These are phyloP conservation scores for Leccinum subtestaceum DNA, from an alignment of 768 basidiomycete species.

Conservation along the genomic window DNA sequence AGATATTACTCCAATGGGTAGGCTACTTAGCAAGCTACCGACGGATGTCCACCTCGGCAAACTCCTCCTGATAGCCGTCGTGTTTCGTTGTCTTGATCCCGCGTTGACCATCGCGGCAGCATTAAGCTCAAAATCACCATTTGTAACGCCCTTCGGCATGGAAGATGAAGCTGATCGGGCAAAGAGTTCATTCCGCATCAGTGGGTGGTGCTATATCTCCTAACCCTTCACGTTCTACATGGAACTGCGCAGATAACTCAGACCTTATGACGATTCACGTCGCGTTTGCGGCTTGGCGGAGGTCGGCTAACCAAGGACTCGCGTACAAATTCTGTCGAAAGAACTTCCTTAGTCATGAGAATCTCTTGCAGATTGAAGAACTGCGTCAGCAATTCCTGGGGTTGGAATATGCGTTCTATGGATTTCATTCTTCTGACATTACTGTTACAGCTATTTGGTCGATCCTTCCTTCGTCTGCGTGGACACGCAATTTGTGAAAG, in stretches of 20 bases:
- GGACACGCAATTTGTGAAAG: slow-evolving; percentile 59
- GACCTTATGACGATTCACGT: slow-evolving; percentile 94
- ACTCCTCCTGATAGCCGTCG: slow-evolving; percentile 78
- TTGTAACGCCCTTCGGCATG: slow-evolving; percentile 82
- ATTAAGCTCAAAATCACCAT: slow-evolving; percentile 90
- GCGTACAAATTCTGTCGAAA: slow-evolving; percentile 75
- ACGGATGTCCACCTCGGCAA: slow-evolving; percentile 96
- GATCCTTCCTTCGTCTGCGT: slow-evolving; percentile 84
- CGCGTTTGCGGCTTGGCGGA: slow-evolving; percentile 85
- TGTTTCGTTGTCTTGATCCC: slow-evolving; percentile 90
- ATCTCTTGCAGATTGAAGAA: slow-evolving; percentile 94
- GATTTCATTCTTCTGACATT: slow-evolving; percentile 3
- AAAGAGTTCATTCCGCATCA: slow-evolving; percentile 73
- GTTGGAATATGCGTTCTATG: slow-evolving; percentile 32
- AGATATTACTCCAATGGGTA: slow-evolving; percentile 94
- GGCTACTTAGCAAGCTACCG: slow-evolving; percentile 85
- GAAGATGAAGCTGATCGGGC: slow-evolving; percentile 86
- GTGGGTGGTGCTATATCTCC: slow-evolving; percentile 40
- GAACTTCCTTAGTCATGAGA: slow-evolving; percentile 87
- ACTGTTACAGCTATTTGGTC: slow-evolving; percentile 64
- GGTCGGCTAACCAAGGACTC: slow-evolving; percentile 55
- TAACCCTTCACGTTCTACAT: neutral
- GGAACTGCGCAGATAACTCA: slow-evolving; percentile 64
- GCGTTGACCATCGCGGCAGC: slow-evolving; percentile 96
- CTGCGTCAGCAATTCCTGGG: slow-evolving; percentile 86